Base-by-base conservation (phyloP, 176 grass and related monocot species). In the Juncus effusus region DNA sequence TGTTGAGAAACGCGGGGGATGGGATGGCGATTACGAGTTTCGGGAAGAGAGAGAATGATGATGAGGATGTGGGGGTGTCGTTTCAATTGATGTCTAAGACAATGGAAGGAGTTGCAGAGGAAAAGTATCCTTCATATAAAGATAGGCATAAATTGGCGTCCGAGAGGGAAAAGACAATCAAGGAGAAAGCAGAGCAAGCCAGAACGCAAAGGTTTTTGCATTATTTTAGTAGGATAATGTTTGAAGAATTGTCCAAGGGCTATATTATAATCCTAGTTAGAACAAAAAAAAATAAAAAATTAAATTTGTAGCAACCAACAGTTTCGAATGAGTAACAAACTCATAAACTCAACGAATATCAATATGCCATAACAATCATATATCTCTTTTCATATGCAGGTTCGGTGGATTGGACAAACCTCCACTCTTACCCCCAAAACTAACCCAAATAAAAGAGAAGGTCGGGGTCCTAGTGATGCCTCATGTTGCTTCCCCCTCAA, bases 1-100 rank as follows among this genome's bases (percentile, higher is more conserved):
- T 99, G 94, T 72, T 99, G 13, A 93, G 86, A 70, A 93, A 99
- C 61, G 83, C 85, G 2, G 80, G 94, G 65, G 94, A 99, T 76
- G 85, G 85, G 13, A 77, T 86, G 15, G 80, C 87, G 68, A 92
- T 97, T 60, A 97, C 83, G 6, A 97, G 82, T 6, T 97, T 82
- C 37, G 94, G 94, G 53, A 84, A 86, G 74, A 80, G 37, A 70
- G 93, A 94, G 7, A 82, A 88, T 38, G 85, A 89, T 36, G 61
- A 72, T 36, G 72, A 62, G 62, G 67, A 54, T 52, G 85, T 84
- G 4, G 67, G 77, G 0, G 73, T 88, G 3, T 97, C 88, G 10
- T 97, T 97, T 74, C 72, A 82, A 3, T 7, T 92, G 56, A 92
- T 97, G 80, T 84, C 94, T 1, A 97, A 85, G 75, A 79, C 75